phyloP scores from a whole-genome alignment of 176 grass and related monocot genomes.

The Aegilops longissima region DNA sequence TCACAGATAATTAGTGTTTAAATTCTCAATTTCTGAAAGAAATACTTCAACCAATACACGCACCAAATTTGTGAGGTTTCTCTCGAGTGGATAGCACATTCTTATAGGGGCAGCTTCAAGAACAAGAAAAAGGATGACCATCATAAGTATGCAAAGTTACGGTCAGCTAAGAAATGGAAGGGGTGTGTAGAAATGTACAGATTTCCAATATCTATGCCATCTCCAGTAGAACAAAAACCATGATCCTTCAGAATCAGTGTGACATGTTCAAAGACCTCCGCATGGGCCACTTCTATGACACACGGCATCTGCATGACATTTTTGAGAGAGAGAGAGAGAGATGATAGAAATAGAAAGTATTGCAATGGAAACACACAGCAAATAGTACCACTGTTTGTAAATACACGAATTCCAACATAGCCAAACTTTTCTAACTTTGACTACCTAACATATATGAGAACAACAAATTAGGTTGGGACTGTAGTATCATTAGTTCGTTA shows the following conservation, averaged over 20 bases:
- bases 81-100: neutral
- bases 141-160: neutral
- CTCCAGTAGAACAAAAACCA: conserved; percentile 3
- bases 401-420: neutral
- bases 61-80: neutral
- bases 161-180: neutral
- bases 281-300: neutral
- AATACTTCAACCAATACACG: neutral
- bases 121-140: neutral
- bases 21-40: neutral
- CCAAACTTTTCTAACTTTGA: too few relatives aligned
- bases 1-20: neutral
- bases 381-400: neutral
- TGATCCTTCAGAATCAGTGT: neutral
- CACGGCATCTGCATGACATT: neutral
- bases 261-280: neutral
- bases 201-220: neutral
- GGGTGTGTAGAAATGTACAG: neutral
- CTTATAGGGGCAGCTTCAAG: neutral
- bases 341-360: neutral
- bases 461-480: too few relatives aligned
- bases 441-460: too few relatives aligned
- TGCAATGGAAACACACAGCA: neutral
- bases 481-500: too few relatives aligned
- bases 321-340: neutral